Evolutionary conservation across 257 asterid species (phyloP), one percentile per base, ranked within the genome.

Genomic region (Sherardia arvensis): DNA sequence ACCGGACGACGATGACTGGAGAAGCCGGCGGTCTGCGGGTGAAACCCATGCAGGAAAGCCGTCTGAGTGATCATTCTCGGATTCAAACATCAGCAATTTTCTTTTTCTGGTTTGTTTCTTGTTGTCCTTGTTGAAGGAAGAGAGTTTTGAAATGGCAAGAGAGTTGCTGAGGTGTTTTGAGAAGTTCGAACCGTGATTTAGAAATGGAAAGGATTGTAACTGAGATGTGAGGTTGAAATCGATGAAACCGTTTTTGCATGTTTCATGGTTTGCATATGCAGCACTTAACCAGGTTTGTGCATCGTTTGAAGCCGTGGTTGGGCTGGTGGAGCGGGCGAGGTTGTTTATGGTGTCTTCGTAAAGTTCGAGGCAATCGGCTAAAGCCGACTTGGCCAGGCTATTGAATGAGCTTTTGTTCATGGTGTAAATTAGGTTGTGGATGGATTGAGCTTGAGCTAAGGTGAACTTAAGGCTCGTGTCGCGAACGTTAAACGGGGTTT

Each of bases 311-410:
- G 0, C 84, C 54, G 55, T 82, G 77, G 12, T 74, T 72, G 0
- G 73, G 38, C 66, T 27, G 40, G 0, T 91, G 90, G 69, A 80
- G 83, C 3, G 74, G 88, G 82, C 3, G 47, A 71, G 82, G 81
- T 84, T 71, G 87, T 65, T 3, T 5, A 85, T 69, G 8, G 86
- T 69, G 25, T 64, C 8, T 45, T 81, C 81, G 57, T 93, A 85
- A 0, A 93, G 77, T 74, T 81, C 83, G 25, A 93, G 22, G 65
- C 99, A 93, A 66, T 93, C 97, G 6, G 79, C 69, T 95, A 96
- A 87, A 15, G 97, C 97, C 51, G 51, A 43, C 51, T 43, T 43
- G 51, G 51, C 17, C 17, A 4, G 51, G 8, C 17, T 20, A 43
- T 15, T 15, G 21, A 43, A 43, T 15, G 51, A 43, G 51, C 20